These are phyloP conservation scores for Xanthoconium stramineum DNA, from an alignment of 768 basidiomycete genomes.

Conservation along the genomic window DNA sequence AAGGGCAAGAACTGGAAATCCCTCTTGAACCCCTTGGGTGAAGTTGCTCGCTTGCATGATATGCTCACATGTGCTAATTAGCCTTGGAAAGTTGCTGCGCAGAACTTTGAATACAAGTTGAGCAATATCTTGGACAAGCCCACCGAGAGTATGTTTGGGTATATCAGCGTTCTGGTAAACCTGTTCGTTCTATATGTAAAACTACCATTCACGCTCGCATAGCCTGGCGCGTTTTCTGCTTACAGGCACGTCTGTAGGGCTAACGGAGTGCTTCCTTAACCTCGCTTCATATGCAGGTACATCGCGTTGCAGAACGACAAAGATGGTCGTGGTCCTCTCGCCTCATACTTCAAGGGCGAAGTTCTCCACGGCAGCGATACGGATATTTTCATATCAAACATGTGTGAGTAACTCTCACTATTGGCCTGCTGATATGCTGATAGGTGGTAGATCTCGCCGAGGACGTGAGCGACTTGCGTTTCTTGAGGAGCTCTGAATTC, in stretches of 20 bases:
- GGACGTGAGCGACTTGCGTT: conserved; percentile 52
- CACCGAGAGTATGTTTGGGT: conserved; percentile 88
- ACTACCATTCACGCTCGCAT: conserved; percentile 8
- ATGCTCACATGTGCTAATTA: neutral
- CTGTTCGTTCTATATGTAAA: neutral
- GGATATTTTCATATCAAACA: conserved; percentile 93
- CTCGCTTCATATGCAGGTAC: conserved; percentile 42
- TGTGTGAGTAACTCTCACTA: conserved; percentile 58
- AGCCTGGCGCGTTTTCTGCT: conserved; percentile 95
- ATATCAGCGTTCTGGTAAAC: conserved; percentile 86
- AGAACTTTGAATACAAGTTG: conserved; percentile 95
- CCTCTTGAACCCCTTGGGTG: conserved; percentile 81
- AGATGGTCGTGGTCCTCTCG: conserved; percentile 78
- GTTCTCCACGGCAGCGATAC: conserved; percentile 78
- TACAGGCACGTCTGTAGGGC: conserved; percentile 48
- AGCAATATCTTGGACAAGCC: conserved; percentile 90
- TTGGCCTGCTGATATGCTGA: conserved; percentile 4
- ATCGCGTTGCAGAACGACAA: conserved; percentile 88
- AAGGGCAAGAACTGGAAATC: conserved; percentile 87
- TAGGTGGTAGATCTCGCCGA: conserved; percentile 73
- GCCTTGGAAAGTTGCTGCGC: conserved; percentile 67
- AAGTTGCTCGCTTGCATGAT: conserved; percentile 14
- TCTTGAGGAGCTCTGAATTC: neutral
- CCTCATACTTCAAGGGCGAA: conserved; percentile 98
- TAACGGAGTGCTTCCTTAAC: neutral